Evolutionary conservation across 352 stramenopile genomes (phyloP), one percentile per base, ranked within the genome.

Genomic region (Globisporangium emineosum): DNA sequence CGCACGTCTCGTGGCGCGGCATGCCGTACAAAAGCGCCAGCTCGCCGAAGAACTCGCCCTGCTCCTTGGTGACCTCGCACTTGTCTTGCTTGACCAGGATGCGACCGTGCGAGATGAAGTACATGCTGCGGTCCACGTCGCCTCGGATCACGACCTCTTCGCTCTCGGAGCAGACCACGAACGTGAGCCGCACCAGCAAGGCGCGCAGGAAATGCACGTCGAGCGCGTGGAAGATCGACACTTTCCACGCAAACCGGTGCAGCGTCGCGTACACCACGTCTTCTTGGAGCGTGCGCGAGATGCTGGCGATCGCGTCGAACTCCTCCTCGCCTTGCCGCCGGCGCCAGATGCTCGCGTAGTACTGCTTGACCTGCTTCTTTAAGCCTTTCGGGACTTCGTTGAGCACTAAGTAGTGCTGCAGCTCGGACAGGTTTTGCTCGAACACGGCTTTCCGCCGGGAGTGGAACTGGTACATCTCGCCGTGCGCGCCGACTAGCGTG

Each of bases 1-100:
- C 75, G 67, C 85, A 92, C 8, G 79, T 94, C 25, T 89, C 81
- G n/a, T 78, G 64, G 8, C 73, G 71, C 0, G 83, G 73, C 17
- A 91, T 83, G 10, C 84, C 83, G 45, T 79, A 89, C 17, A 93
- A 62, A 9, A 92, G 63, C 19, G 79, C 82, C 15, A 90, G 63
- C 51, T 92, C 82, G 4, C 85, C 85, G 56, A 93, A 92, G 58
- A 90, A 93, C 32, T 93, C 85, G 21, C 79, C 83, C 27, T 89
- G 73, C 33, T 87, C 79, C 7, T 86, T 83, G 0, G 69, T 79
- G 9, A 62, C 59, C 43, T 90, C 81, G 17, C 58, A 76, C 3
- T 70, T 78, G 5, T 75, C 73, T 23, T 84, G 71, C 60, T 83
- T 88, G 25, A 92, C 75, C 21, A 84, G 68, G 2, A 93, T 58